Conservation (phyloP, 139 green algal genomes). For the Pseudopediastrum boryanum region DNA sequence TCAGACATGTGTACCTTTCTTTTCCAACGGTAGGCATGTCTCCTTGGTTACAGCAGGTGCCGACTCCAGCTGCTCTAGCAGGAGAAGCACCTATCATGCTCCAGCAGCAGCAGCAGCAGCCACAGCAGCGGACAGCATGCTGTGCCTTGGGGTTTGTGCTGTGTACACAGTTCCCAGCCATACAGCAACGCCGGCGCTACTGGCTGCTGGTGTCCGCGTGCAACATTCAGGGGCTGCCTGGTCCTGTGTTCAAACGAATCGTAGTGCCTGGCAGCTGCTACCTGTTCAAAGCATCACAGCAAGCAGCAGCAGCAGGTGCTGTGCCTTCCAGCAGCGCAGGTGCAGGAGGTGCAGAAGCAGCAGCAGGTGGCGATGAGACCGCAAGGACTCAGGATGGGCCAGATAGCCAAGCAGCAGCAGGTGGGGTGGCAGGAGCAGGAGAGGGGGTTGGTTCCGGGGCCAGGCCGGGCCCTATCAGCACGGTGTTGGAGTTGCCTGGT, state of each 20-base stretch:
- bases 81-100: conserved; percentile 6
- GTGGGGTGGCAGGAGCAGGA: too few relatives aligned
- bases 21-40: background rate
- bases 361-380: background rate
- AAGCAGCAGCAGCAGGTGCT: conserved; percentile 21
- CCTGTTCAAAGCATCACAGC: background rate
- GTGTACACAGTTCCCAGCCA: conserved; percentile 13
- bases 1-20: background rate
- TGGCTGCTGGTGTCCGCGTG: conserved; percentile 20
- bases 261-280: background rate
- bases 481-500: conserved; percentile 1
- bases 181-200: conserved; percentile 1
- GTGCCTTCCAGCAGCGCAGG: background rate
- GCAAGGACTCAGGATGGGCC: too few relatives aligned
- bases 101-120: background rate
- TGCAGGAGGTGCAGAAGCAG: conserved; percentile 19
- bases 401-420: too few relatives aligned
- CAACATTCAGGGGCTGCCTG: conserved; percentile 10
- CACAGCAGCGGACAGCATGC: conserved; percentile 15
- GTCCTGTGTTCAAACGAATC: conserved; percentile 6
- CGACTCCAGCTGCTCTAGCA: background rate
- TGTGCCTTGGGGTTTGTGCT: background rate
- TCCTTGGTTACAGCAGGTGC: background rate
- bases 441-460: too few relatives aligned
- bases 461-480: too few relatives aligned